These are phyloP conservation scores for Eimeria necatrix DNA, from an alignment of 169 alveolate genomes.

Conservation along the genomic window DNA sequence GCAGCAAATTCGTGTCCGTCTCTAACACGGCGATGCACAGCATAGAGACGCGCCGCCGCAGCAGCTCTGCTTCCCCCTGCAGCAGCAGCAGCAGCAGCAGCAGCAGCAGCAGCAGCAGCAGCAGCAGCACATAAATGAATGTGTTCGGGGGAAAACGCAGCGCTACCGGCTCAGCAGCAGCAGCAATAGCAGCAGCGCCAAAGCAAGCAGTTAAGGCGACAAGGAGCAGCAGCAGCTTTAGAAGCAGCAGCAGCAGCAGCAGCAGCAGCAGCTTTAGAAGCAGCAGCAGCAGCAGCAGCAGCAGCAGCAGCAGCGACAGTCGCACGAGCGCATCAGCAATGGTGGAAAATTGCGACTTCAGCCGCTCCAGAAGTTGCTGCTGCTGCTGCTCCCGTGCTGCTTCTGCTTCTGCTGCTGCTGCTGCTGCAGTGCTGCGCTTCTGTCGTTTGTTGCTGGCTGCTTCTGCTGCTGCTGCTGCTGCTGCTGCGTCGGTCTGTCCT, in stretches of 20 bases:
- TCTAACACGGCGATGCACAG: neutral
- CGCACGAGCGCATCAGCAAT: constrained; percentile 30
- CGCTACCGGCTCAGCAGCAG: constrained; percentile 8
- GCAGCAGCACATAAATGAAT: neutral
- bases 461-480: constrained; percentile 10
- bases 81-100: constrained; percentile 49
- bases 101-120: neutral
- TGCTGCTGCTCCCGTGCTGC: constrained; percentile 22
- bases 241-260: constrained; percentile 9
- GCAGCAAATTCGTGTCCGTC: neutral
- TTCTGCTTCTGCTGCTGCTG: neutral
- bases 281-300: constrained; percentile 37
- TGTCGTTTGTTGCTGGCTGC: neutral
- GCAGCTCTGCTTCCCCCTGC: constrained; percentile 55
- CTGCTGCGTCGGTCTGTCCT: neutral
- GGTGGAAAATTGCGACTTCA: neutral
- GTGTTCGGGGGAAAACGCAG: neutral
- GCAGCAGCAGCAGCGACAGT: neutral
- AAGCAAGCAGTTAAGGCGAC: neutral
- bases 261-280: constrained; percentile 1
- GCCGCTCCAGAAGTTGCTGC: constrained; percentile 40
- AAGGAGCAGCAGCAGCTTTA: neutral
- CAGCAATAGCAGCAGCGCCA: neutral
- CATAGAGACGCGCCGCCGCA: neutral
- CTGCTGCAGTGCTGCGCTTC: constrained; percentile 12